A percentile compares a stretch with the other conserved stretches of the same genome.
Conservation (phyloP, 164 flowering plant genomes). For the Malania oleifera region DNA sequence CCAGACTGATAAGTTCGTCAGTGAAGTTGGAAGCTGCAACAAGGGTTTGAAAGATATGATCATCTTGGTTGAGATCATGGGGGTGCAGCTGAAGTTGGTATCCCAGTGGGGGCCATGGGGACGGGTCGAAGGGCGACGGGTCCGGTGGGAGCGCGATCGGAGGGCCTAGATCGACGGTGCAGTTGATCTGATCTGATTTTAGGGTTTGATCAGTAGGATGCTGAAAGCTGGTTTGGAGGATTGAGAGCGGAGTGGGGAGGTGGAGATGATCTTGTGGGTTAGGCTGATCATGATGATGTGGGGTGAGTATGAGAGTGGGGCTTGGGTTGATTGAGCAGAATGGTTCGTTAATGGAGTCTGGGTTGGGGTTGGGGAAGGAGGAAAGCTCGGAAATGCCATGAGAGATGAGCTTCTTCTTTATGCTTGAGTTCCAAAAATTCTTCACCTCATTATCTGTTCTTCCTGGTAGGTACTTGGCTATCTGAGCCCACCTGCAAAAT, state of each 20-base stretch:
- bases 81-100: slow-evolving; percentile 13
- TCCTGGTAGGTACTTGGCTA: slow-evolving; percentile 83
- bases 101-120: slow-evolving; percentile 22
- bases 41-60: slow-evolving; percentile 7
- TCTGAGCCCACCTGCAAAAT: slow-evolving; percentile 85
- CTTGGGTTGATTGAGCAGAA: slow-evolving; percentile 20
- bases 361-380: slow-evolving; percentile 15
- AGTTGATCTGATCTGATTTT: slow-evolving; percentile 12
- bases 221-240: slow-evolving; percentile 18
- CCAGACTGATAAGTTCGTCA: slow-evolving; percentile 1
- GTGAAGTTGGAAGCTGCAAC: background rate
- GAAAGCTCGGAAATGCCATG: slow-evolving; percentile 19
- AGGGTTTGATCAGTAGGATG: slow-evolving; percentile 9
- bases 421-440: slow-evolving; percentile 92
- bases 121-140: slow-evolving; percentile 14
- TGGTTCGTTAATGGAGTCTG: slow-evolving; percentile 8
- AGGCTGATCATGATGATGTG: slow-evolving; percentile 25
- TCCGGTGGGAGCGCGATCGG: slow-evolving; percentile 8
- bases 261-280: slow-evolving; percentile 23
- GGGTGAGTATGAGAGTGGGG: slow-evolving; percentile 21
- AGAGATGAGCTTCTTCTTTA: slow-evolving; percentile 67
- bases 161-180: slow-evolving; percentile 13
- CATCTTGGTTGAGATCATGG: slow-evolving; percentile 8
- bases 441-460: slow-evolving; percentile 96
- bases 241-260: slow-evolving; percentile 20